Evolutionary conservation across 106 monocot genomes (phyloP).

Genomic region (Phalaenopsis aphrodite): DNA sequence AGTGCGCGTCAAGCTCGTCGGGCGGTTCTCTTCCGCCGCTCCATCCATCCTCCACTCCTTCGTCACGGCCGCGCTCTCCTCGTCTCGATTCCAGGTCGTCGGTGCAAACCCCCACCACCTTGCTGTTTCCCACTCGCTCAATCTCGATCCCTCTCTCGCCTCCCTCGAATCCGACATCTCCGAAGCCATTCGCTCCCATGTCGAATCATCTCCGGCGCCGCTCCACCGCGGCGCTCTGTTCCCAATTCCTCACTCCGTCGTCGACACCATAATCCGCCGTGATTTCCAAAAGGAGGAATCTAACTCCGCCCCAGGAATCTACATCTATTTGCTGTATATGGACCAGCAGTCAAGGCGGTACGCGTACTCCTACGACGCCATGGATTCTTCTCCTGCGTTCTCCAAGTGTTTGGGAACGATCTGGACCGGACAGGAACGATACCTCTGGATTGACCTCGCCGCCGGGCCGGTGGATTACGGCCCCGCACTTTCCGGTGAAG

Average conservation of each 20-base stretch:
- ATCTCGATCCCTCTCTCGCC: constrained; percentile 35
- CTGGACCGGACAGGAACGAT: constrained; percentile 56
- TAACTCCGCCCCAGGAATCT: constrained; percentile 43
- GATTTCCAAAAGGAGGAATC: constrained; percentile 31
- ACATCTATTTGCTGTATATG: constrained; percentile 64
- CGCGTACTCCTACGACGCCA: constrained; percentile 49
- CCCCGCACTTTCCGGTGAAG: constrained; percentile 80
- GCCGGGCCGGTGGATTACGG: constrained; percentile 91
- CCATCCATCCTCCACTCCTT: constrained; percentile 37
- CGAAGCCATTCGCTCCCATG: constrained; percentile 38
- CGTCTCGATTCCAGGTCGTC: constrained; percentile 45
- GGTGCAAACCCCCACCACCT: constrained; percentile 38
- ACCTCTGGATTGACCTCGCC: constrained; percentile 80
- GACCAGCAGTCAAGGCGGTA: constrained; percentile 43
- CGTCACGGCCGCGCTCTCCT: constrained; percentile 35
- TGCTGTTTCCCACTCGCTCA: constrained; percentile 55
- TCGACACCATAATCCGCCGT: constrained; percentile 46
- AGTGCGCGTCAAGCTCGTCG: constrained; percentile 68
- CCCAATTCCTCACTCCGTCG: constrained; percentile 39
- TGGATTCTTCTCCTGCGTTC: constrained; percentile 37
- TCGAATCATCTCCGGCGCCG: constrained; percentile 46
- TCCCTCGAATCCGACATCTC: constrained; percentile 24
- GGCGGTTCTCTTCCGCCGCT: constrained; percentile 42
- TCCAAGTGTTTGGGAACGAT: constrained; percentile 66
- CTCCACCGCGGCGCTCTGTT: constrained; percentile 41